phyloP scores from a whole-genome alignment of 2,329 filamentous ascomycete species.

The Drechslerella coelobrocha region DNA sequence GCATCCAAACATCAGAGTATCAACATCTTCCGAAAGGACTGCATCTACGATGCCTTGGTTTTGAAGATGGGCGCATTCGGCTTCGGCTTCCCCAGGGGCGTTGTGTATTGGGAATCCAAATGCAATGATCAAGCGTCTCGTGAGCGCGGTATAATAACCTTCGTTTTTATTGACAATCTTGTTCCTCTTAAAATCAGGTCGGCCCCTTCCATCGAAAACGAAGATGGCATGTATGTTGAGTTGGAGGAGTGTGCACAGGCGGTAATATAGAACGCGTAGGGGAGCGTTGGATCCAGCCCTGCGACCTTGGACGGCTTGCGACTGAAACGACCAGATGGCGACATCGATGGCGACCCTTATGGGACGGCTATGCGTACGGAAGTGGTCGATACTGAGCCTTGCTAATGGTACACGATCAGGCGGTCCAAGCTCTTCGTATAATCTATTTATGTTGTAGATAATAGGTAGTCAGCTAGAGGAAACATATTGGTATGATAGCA shows the following conservation, averaged over 20 bases:
- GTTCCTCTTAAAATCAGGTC: constrained; percentile 86
- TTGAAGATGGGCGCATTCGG: constrained; percentile 89
- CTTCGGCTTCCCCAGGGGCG: constrained; percentile 93
- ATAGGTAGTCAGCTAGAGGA: background rate
- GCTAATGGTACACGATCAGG: constrained; percentile 80
- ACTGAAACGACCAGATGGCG: constrained; percentile 96
- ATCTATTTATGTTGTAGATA: constrained; percentile 62
- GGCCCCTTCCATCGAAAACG: constrained; percentile 86
- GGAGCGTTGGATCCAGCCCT: constrained; percentile 28
- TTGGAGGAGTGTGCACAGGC: constrained; percentile 76
- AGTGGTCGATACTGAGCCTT: constrained; percentile 79
- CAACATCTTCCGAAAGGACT: constrained; percentile 93
- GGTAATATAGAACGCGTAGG: constrained; percentile 69
- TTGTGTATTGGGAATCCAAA: constrained; percentile 86
- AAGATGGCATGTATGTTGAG: constrained; percentile 86
- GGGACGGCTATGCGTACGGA: constrained; percentile 73
- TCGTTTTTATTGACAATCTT: constrained; percentile 72
- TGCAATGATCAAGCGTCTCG: constrained; percentile 80
- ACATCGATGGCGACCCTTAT: constrained; percentile 90
- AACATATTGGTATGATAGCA: background rate
- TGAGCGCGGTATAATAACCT: constrained; percentile 73
- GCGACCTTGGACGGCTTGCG: constrained; percentile 62
- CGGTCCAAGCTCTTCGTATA: constrained; percentile 86
- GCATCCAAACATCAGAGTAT: constrained; percentile 97
- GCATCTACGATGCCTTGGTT: constrained; percentile 83